Evolutionary conservation across 768 basidiomycete genomes (phyloP).

Genomic region (Pisolithus tinctorius): DNA sequence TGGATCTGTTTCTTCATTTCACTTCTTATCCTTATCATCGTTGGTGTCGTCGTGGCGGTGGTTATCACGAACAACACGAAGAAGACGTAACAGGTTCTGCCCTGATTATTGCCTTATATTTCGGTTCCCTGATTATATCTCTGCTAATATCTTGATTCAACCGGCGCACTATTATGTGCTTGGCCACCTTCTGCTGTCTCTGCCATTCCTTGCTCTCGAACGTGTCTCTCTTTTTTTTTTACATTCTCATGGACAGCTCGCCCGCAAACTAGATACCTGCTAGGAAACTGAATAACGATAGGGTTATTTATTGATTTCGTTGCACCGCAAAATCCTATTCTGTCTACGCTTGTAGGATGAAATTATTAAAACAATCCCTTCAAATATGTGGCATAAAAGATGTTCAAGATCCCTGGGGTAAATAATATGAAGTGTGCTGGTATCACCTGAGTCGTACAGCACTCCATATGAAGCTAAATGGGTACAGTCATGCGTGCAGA

Average conservation of each 20-base stretch:
- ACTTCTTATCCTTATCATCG: constrained; percentile 59
- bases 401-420: neutral
- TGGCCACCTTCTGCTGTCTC: neutral
- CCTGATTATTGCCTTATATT: neutral
- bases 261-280: neutral
- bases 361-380: too few relatives aligned
- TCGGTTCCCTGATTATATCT: neutral
- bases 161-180: neutral
- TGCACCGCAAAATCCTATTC: too few relatives aligned
- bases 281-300: too few relatives aligned
- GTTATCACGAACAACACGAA: constrained; percentile 43
- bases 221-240: neutral
- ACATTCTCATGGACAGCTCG: neutral
- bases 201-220: neutral
- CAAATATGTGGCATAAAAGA: too few relatives aligned
- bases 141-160: neutral
- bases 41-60: constrained; percentile 56
- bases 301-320: neutral
- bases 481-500: constrained; percentile 34
- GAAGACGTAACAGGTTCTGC: constrained; percentile 15
- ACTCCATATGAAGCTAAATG: neutral
- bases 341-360: too few relatives aligned
- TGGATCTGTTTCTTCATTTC: constrained; percentile 91
- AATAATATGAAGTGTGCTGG: neutral
- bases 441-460: neutral